Conservation (phyloP, 2,329 filamentous ascomycete genomes). For the Neoarthrinium moseri region DNA sequence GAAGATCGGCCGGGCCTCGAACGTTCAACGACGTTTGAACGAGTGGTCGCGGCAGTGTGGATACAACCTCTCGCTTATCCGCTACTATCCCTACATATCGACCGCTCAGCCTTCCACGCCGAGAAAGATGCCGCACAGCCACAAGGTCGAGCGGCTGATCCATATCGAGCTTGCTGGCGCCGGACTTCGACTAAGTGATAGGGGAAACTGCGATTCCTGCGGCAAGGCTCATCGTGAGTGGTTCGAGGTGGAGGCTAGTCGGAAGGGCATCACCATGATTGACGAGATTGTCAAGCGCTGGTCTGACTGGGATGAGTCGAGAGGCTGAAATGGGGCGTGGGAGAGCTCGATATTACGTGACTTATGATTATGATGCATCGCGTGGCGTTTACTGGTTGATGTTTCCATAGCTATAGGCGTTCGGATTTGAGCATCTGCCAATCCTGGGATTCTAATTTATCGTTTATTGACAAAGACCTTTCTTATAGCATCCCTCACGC, state of each 20-base stretch:
- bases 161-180: slow-evolving; percentile 80
- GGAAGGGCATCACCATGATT: slow-evolving; percentile 66
- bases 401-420: background rate
- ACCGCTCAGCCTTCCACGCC: slow-evolving; percentile 40
- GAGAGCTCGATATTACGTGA: background rate
- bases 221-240: slow-evolving; percentile 88
- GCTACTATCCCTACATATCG: slow-evolving; percentile 84
- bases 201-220: slow-evolving; percentile 68
- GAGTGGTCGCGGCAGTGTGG: slow-evolving; percentile 94
- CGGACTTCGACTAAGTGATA: slow-evolving; percentile 51
- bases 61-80: slow-evolving; percentile 80
- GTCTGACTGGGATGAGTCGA: slow-evolving; percentile 75
- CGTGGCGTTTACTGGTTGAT: background rate
- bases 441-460: background rate
- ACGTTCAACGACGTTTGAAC: slow-evolving; percentile 87
- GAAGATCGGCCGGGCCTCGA: slow-evolving; percentile 68
- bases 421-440: background rate
- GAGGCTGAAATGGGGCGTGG: slow-evolving; percentile 10
- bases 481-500: too few relatives aligned
- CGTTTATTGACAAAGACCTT: background rate
- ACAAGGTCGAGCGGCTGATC: slow-evolving; percentile 85
- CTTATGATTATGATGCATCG: background rate
- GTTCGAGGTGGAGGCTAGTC: slow-evolving; percentile 83
- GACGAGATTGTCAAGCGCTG: slow-evolving; percentile 75
- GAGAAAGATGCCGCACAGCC: slow-evolving; percentile 78